Percentiles rank a stretch among this genome's conserved stretches.
These are phyloP conservation scores for Rhodocollybia butyracea DNA, from an alignment of 768 basidiomycete species.

Conservation along the genomic window DNA sequence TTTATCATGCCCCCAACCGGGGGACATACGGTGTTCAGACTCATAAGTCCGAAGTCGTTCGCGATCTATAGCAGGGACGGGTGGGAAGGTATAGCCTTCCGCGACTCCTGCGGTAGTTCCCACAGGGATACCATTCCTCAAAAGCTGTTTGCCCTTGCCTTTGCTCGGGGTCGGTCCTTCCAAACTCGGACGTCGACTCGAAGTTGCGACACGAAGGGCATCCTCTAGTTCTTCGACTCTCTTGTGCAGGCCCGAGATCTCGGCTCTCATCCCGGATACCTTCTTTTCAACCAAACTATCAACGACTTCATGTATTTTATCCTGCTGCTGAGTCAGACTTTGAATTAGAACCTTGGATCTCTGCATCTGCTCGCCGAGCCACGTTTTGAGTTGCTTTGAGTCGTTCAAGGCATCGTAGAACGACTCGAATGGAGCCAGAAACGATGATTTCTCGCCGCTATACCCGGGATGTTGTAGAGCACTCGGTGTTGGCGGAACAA, in stretches of 20 bases:
- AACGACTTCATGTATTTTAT: constrained; percentile 57
- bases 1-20: constrained; percentile 34
- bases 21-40: constrained; percentile 37
- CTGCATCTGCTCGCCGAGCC: constrained; percentile 72
- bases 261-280: constrained; percentile 54
- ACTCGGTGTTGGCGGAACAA: constrained; percentile 71
- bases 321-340: constrained; percentile 56
- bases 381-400: constrained; percentile 71
- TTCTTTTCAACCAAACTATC: constrained; percentile 61
- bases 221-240: constrained; percentile 71
- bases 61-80: constrained; percentile 27
- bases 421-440: constrained; percentile 76
- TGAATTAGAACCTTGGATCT: constrained; percentile 56
- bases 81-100: constrained; percentile 47
- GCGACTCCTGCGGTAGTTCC: constrained; percentile 27
- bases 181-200: constrained; percentile 23
- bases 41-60: constrained; percentile 6
- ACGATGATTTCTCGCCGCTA: constrained; percentile 66
- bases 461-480: constrained; percentile 59
- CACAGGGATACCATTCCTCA: constrained; percentile 35
- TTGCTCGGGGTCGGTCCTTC: constrained; percentile 18
- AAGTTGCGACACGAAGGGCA: constrained; percentile 28
- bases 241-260: constrained; percentile 56
- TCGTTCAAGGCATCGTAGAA: constrained; percentile 87
- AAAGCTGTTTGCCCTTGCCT: constrained; percentile 27